Evolutionary conservation across 192 early-diverging fungal genomes (phyloP).

Genomic region (Backusella sp.): DNA sequence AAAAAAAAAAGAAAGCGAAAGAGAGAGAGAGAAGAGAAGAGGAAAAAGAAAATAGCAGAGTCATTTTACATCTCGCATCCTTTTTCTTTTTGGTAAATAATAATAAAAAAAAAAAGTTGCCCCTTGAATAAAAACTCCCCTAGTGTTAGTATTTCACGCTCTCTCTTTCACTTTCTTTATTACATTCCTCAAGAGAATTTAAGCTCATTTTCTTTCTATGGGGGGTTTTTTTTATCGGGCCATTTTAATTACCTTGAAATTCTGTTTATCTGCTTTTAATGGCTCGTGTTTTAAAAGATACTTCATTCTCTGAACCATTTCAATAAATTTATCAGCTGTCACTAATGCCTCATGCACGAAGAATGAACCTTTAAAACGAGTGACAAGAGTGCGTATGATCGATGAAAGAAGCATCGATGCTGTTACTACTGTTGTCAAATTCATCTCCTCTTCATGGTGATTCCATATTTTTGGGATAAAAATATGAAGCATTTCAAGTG

Average conservation of each 20-base stretch:
- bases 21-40: not conserved
- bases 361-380: not conserved
- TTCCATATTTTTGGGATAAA: slow-evolving; percentile 9
- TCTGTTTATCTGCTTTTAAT: not conserved
- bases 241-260: slow-evolving; percentile 2
- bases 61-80: not conserved
- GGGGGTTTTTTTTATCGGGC: not conserved
- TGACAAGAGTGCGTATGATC: not conserved
- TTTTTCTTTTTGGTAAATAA: not conserved
- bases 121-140: not conserved
- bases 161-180: not conserved
- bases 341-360: not conserved
- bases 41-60: not conserved
- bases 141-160: not conserved
- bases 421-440: slow-evolving; percentile 9
- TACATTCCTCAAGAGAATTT: not conserved
- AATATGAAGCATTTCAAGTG: slow-evolving; percentile 6
- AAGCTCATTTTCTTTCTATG: not conserved
- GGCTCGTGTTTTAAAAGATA: not conserved
- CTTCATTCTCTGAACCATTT: slow-evolving; percentile 1
- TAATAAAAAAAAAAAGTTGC: not conserved
- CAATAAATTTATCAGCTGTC: not conserved
- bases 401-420: slow-evolving; percentile 5
- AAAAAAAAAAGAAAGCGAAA: not conserved
- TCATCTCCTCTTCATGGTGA: not conserved